Percentiles rank a stretch among this genome's conserved stretches.
Conservation (phyloP, 306 rosid genomes). For the Quercus parvula region DNA sequence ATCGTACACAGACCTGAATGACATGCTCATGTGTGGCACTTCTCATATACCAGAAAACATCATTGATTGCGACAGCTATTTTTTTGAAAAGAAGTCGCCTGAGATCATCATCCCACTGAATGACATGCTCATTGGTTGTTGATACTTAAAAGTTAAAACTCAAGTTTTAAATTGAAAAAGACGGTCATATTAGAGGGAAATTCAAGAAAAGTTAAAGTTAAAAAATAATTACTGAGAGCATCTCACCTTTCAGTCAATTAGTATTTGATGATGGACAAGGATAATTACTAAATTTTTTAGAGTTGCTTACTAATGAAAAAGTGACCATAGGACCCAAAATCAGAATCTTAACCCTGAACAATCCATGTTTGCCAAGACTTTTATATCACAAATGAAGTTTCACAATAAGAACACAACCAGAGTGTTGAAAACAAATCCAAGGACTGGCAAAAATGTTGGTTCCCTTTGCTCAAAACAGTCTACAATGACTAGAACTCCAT, state of each 20-base stretch:
- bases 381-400: background rate
- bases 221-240: background rate
- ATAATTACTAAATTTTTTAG: background rate
- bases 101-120: background rate
- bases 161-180: background rate
- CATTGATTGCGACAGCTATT: background rate
- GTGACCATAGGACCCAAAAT: background rate
- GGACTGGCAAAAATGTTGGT: background rate
- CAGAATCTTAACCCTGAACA: background rate
- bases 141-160: background rate
- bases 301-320: background rate
- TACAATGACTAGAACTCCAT: background rate
- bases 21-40: background rate
- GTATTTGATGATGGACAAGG: background rate
- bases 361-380: background rate
- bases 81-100: too few species aligned
- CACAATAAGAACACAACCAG: background rate
- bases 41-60: background rate
- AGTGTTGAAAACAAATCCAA: background rate
- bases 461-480: background rate
- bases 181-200: background rate
- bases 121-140: background rate
- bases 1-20: background rate
- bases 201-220: background rate
- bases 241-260: background rate